Evolutionary conservation across 2,329 filamentous ascomycete genomes (phyloP), one percentile per base, ranked within the genome.

Genomic region (Monilinia fructicola): DNA sequence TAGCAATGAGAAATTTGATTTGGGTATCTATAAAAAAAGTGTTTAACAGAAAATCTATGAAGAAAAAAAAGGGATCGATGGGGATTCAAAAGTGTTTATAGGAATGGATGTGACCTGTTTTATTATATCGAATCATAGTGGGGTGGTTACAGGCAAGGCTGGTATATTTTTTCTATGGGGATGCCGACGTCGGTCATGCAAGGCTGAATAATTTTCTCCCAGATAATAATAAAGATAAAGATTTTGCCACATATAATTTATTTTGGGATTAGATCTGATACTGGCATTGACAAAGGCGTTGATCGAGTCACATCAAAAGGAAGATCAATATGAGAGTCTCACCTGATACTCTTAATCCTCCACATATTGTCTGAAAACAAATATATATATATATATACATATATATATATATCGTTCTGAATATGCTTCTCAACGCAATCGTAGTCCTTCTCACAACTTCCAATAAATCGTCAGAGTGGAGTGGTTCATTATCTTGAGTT

Each of bases 171-270:
- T 60, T 61, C 31, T 50, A 35, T 60, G 26, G 58, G 44, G n/a
- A 31, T 50, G 58, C 58, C 58, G 58, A 61, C 44, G 14, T 61
- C 58, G 58, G 58, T 28, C 58, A 61, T 50, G 58, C 58, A 61
- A 61, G 58, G 58, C 58, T 61, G 46, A 50, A 50, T 38, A 50
- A 38, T 26, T 26, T 61, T 52, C 56, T 48, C 31, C 16, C 42
- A 18, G 21, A 26, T 23, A 16, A 48, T 46, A 31, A 21, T 10
- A 1, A 35, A 7, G 31, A 7, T 44, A 16, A 44, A 44, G 14
- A 44, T 31, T 31, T 58, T 44, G 55, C 40, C 55, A 35, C 26
- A 35, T 31, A 11, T 2, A 5, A 35, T 14, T 16, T n/a, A 21
- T 23, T 5, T 38, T 5, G 56, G 7, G 11, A 16, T 48, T 12